Evolutionary conservation across 2,329 filamentous ascomycete genomes (phyloP).

Genomic region (Fusarium domesticum): DNA sequence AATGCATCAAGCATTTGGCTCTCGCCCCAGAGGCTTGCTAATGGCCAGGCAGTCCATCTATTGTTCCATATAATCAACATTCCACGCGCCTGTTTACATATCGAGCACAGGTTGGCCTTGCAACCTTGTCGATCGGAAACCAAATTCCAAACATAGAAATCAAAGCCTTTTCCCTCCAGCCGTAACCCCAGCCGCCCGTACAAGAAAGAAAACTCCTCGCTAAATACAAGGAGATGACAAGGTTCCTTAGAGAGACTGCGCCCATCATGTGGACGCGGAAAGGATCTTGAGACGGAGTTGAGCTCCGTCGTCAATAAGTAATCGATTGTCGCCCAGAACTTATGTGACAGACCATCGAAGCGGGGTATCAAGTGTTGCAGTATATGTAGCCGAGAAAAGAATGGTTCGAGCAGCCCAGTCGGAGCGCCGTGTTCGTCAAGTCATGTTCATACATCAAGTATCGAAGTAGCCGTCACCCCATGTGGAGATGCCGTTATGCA

Average conservation of each 20-base stretch:
- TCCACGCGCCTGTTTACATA: not conserved
- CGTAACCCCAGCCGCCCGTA: constrained; percentile 25
- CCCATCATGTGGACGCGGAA: constrained; percentile 8
- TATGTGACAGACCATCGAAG: constrained; percentile 27
- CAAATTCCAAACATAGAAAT: constrained; percentile 24
- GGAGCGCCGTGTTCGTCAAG: constrained; percentile 24
- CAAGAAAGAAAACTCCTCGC: constrained; percentile 14
- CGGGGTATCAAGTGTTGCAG: constrained; percentile 31
- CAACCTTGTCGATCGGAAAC: not conserved
- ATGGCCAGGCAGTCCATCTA: not conserved
- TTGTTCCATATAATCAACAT: not conserved
- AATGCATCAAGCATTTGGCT: not conserved
- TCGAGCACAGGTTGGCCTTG: not conserved
- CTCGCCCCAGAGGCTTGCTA: not conserved
- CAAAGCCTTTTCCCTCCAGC: constrained; percentile 25
- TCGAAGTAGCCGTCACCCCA: constrained; percentile 5
- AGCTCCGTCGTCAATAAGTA: constrained; percentile 20
- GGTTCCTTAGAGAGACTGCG: constrained; percentile 21
- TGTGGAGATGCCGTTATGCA: constrained; percentile 2
- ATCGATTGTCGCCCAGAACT: constrained; percentile 21
- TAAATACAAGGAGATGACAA: constrained; percentile 14
- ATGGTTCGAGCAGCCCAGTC: constrained; percentile 24
- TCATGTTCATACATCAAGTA: constrained; percentile 27
- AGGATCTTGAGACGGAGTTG: constrained; percentile 14
- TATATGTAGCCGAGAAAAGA: constrained; percentile 32